Evolutionary conservation across 2,329 filamentous ascomycete genomes (phyloP).

Genomic region (Fusarium nisikadoi): DNA sequence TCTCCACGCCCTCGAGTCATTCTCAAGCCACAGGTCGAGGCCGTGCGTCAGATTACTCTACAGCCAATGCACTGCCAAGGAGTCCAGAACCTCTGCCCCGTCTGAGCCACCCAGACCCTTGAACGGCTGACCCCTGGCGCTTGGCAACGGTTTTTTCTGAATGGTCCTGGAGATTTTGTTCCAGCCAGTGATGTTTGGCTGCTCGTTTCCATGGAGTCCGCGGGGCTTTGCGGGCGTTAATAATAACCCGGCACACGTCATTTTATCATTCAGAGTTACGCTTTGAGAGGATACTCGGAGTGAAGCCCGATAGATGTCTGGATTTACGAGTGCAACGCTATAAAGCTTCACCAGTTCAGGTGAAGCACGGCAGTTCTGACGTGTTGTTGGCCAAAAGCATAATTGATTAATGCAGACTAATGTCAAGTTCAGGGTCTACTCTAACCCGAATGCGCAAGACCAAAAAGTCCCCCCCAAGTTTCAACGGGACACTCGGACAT

Average conservation of each 20-base stretch:
- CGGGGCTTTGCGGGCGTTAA: slow-evolving; percentile 1
- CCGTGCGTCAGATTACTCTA: not conserved
- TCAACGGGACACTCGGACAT: not conserved
- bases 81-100: slow-evolving; percentile 7
- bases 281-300: not conserved
- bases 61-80: slow-evolving; percentile 17
- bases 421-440: not conserved
- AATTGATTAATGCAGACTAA: not conserved
- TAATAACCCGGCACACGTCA: slow-evolving; percentile 1
- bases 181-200: not conserved
- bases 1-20: not conserved
- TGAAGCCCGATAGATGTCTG: not conserved
- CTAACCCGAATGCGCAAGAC: not conserved
- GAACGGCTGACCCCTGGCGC: not conserved
- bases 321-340: not conserved
- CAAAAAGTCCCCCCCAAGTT: not conserved
- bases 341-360: not conserved
- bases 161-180: not conserved
- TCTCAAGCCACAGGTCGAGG: not conserved
- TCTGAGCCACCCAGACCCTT: slow-evolving; percentile 6
- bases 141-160: slow-evolving; percentile 15
- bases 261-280: not conserved
- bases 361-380: not conserved
- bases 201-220: not conserved
- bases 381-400: not conserved